Percentiles rank a stretch among this genome's conserved stretches.
These are phyloP conservation scores for Trypanosoma scelopori DNA, from an alignment of 208 protist species.

Conservation along the genomic window DNA sequence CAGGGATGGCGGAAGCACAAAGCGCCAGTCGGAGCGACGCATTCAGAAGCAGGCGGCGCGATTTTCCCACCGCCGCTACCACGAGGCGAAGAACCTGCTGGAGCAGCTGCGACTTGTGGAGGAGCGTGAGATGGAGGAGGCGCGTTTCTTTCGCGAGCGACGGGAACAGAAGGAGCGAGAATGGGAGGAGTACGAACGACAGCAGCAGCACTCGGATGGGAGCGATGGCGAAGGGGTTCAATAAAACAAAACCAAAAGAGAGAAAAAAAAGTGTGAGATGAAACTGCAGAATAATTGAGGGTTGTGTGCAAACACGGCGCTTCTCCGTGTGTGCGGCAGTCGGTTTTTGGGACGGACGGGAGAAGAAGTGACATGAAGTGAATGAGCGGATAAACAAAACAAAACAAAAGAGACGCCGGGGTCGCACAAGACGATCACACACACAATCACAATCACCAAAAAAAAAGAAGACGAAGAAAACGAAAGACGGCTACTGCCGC, in stretches of 20 bases:
- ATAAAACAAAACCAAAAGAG: slow-evolving; percentile 10
- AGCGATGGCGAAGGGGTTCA: slow-evolving; percentile 23
- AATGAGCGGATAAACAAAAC: too few relatives aligned
- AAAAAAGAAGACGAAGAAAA: too few relatives aligned
- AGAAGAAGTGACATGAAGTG: too few relatives aligned
- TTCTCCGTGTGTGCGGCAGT: too few relatives aligned
- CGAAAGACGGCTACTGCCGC: too few relatives aligned
- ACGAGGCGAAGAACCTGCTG: slow-evolving; percentile 70
- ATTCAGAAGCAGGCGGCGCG: slow-evolving; percentile 37
- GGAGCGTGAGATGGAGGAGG: slow-evolving; percentile 76
- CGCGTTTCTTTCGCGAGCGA: slow-evolving; percentile 71
- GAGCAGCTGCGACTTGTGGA: slow-evolving; percentile 79
- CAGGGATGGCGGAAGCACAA: slow-evolving; percentile 16
- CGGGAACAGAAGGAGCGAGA: slow-evolving; percentile 72
- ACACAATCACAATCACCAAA: too few relatives aligned
- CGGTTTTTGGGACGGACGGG: too few relatives aligned
- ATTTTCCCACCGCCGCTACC: slow-evolving; percentile 64
- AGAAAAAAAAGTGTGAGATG: background rate
- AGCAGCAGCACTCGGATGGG: slow-evolving; percentile 7
- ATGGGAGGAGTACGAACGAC: slow-evolving; percentile 56
- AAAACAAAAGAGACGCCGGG: too few relatives aligned
- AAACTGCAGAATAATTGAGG: too few relatives aligned
- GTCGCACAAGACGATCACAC: too few relatives aligned
- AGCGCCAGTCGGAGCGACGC: slow-evolving; percentile 24
- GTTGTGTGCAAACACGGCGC: too few relatives aligned